Base-by-base conservation (phyloP, 2,329 filamentous ascomycete genomes). In the Aspergillus transmontanensis region DNA sequence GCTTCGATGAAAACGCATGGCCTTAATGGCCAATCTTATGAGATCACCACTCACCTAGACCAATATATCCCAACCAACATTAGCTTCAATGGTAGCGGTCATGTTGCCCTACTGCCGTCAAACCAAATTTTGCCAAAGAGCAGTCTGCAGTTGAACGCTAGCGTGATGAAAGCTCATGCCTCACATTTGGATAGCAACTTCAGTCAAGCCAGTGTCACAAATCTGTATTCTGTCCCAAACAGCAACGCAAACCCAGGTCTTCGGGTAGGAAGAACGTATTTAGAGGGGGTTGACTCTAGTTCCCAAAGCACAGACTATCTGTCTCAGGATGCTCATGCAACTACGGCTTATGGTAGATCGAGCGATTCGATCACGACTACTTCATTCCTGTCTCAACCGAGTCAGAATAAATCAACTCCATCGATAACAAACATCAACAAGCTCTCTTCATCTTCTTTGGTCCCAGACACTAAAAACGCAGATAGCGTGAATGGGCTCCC, bases 401-500 rank as follows among this genome's bases (percentile, higher is more conserved):
- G 68, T 39, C 67, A 67, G 36, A 68, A 68, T 45, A 73, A 69
- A 43, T 75, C 72, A 12, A 68, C 62, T 0, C 70, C 74, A 6
- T 73, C 76, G 21, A 66, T 69, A 7, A 68, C 69, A 4, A 63
- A 66, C 10, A 59, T 68, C 6, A 68, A 70, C 23, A 48, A 60
- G 34, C n/a, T 58, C 19, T 63, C 64, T 26, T 65, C 61, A 3
- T 63, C 69, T 9, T 58, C 71, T 14, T 51, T 64, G 14, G 32
- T 66, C 3, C 41, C 69, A 19, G 66, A 68, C 2, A 50, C 68
- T 30, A 71, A 64, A 61, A 62, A 64, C 4, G 39, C 70, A n/a
- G 72, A 74, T 23, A 71, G 69, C 45, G 68, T 66, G 34, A 66
- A 73, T 36, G 72, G 78, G 36, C 71, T 75, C 55, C 67, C 73